Base-by-base conservation (phyloP, 768 basidiomycete genomes). In the Kwoniella dejecticola region DNA sequence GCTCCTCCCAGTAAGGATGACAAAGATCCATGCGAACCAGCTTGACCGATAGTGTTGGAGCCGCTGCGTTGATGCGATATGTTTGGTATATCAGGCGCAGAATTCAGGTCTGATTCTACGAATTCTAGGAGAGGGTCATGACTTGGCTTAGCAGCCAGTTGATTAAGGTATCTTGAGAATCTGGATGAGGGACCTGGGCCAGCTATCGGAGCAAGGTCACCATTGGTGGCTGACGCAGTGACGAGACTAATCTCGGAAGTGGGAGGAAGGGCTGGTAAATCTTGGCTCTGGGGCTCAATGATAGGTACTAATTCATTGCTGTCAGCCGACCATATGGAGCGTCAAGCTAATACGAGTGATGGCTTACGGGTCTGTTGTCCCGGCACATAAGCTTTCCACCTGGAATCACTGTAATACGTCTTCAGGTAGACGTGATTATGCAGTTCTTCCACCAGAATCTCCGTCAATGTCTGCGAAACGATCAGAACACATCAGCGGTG, bases 401-500 rank as follows among this genome's bases (percentile, higher is more conserved):
- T 86, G 4, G 87, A 85, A 68, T 98, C 95, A 74, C 91, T 93
- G 87, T 93, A 96, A 77, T 92, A 95, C 0, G 89, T 90, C 73
- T 95, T 96, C 62, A 99, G 85, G 79, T 96, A 99, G n/a, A 99
- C 80, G 79, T 99, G 96, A 68, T 87, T 91, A 74, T 98, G 94
- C 12, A 99, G 83, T 73, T 99, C 96, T 67, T 99, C 96, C 6
- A 94, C 83, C 59, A 99, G 81, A 57, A 98, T 96, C 66, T 98
- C 96, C 46, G 89, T 84, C 44, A 99, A 80, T 11, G 90, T 88
- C 95, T 97, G 70, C 7, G 0, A 24, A 17, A 46, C n/a, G n/a
- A n/a, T n/a, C n/a, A n/a, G n/a, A n/a, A n/a, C n/a, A n/a, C n/a
- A n/a, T n/a, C n/a, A n/a, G n/a, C n/a, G n/a, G n/a, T n/a, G n/a